Percentiles rank a stretch among this genome's conserved stretches.
phyloP scores from a whole-genome alignment of 306 rosid genomes.

The Astragalus glycyphyllos region DNA sequence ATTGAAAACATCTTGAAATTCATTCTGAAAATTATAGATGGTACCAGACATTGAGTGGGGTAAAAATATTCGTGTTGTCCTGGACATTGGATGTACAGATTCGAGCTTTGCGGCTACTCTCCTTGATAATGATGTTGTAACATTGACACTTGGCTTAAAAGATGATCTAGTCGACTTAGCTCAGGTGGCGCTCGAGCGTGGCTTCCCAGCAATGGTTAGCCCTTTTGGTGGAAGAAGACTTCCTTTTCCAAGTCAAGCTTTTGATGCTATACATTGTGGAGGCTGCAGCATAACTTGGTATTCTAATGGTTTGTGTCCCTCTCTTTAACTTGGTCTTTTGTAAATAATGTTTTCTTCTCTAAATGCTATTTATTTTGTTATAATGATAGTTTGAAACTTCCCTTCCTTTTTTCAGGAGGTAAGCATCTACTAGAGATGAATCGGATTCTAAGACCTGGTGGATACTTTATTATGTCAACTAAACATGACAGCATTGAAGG shows the following conservation, averaged over 20 bases:
- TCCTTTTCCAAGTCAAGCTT: conserved; percentile 87
- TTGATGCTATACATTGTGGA: conserved; percentile 88
- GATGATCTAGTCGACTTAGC: conserved; percentile 87
- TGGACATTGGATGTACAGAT: conserved; percentile 83
- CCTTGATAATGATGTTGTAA: conserved; percentile 78
- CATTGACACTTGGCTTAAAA: conserved; percentile 89
- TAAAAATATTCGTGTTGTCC: conserved; percentile 81
- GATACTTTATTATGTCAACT: conserved; percentile 87
- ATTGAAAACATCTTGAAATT: conserved; percentile 41
- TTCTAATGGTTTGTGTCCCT: conserved; percentile 67
- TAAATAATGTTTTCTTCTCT: conserved; percentile 2
- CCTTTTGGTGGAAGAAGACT: conserved; percentile 77
- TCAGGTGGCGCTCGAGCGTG: conserved; percentile 91
- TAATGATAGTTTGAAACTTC: conserved; percentile 18
- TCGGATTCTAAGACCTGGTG: conserved; percentile 82
- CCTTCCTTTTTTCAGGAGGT: conserved; percentile 63
- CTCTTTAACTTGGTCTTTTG: conserved; percentile 1
- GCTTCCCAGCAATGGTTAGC: conserved; percentile 79
- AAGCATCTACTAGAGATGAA: conserved; percentile 93
- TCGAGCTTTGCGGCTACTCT: conserved; percentile 76
- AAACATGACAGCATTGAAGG: conserved; percentile 81
- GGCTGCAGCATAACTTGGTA: conserved; percentile 84
- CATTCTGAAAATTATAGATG: conserved; percentile 65
- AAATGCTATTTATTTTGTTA: conserved; percentile 5
- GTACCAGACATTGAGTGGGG: conserved; percentile 99